Evolutionary conservation across 2,329 filamentous ascomycete genomes (phyloP).

Genomic region (Trichoderma semiorbis): DNA sequence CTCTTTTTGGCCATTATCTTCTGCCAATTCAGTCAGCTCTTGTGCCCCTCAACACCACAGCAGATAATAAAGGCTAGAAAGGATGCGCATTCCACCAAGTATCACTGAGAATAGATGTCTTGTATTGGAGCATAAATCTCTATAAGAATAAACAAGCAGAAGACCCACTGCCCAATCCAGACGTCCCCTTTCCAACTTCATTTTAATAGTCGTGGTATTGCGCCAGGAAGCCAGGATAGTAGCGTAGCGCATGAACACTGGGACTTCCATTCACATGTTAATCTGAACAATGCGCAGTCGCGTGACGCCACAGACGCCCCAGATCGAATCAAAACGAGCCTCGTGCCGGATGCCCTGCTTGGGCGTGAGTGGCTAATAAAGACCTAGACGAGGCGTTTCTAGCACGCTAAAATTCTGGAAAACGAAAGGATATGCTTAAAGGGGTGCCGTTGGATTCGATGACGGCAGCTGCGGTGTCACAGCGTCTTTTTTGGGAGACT

Average conservation of each 20-base stretch:
- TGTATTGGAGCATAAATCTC: neutral
- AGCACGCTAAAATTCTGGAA: neutral
- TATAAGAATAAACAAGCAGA: neutral
- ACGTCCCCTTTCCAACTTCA: neutral
- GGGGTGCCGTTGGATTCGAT: neutral
- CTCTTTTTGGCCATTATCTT: neutral
- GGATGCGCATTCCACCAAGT: neutral
- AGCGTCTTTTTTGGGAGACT: neutral
- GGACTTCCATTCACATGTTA: neutral
- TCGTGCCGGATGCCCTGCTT: neutral
- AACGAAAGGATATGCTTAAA: neutral
- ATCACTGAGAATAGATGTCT: neutral
- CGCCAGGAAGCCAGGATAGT: neutral
- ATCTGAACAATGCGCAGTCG: neutral
- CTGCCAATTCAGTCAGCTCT: no score
- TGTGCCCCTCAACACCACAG: neutral
- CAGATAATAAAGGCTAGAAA: neutral
- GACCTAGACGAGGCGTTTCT: neutral
- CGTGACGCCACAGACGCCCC: conserved; percentile 8
- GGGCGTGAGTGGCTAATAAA: neutral
- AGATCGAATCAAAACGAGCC: neutral
- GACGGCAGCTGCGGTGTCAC: neutral
- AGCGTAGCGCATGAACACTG: neutral
- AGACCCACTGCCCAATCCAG: neutral
- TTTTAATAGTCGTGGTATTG: neutral